Evolutionary conservation across 352 stramenopile genomes (phyloP).

Genomic region (Thraustotheca clavata): DNA sequence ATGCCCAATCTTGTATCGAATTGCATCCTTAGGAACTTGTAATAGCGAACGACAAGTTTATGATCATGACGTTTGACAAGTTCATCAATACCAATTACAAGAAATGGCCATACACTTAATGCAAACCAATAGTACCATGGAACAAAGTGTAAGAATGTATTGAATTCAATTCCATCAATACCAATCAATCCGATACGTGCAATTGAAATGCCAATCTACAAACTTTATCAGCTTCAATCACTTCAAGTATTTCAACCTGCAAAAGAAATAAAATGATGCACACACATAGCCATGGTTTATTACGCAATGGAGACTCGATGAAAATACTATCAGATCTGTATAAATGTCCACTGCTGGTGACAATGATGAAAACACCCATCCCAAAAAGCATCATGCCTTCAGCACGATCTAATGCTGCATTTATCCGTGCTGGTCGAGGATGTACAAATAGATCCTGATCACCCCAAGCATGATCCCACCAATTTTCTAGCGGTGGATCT

Average conservation of each 20-base stretch:
- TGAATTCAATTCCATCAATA: conserved; percentile 21
- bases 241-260: conserved; percentile 33
- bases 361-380: conserved; percentile 53
- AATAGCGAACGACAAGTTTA: conserved; percentile 61
- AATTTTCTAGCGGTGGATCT: conserved; percentile 12
- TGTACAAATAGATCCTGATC: conserved; percentile 36
- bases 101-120: conserved; percentile 49
- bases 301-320: conserved; percentile 52
- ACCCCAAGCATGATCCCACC: conserved; percentile 22
- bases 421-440: conserved; percentile 38
- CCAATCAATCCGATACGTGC: conserved; percentile 28
- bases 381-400: conserved; percentile 66
- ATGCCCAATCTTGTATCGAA: conserved; percentile 83
- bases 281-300: conserved; percentile 50
- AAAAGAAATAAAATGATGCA: conserved; percentile 33
- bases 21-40: conserved; percentile 83
- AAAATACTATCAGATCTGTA: conserved; percentile 74
- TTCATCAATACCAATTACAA: conserved; percentile 55
- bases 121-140: conserved; percentile 53
- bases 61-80: conserved; percentile 65
- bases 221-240: not conserved
- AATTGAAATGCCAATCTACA: not conserved
- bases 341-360: conserved; percentile 63
- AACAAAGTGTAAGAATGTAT: conserved; percentile 24
- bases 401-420: conserved; percentile 54